Evolutionary conservation across 192 early-diverging fungal species (phyloP).

Genomic region (Coemansia sp.): DNA sequence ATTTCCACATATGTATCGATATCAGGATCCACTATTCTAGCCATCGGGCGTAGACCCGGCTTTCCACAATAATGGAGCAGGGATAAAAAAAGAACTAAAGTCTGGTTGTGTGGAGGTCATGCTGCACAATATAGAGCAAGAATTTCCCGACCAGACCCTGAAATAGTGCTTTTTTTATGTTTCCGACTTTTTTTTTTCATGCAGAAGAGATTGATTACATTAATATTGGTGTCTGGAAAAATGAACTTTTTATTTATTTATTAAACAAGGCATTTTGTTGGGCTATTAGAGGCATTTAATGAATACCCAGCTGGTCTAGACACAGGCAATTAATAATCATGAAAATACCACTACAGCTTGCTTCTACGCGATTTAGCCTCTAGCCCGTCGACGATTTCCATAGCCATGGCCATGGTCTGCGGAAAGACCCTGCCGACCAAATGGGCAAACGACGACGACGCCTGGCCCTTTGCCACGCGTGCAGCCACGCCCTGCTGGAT

Average conservation of each 20-base stretch:
- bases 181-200: too few species aligned
- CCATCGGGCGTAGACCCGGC: neutral
- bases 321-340: conserved; percentile 1
- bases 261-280: neutral
- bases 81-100: neutral
- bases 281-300: conserved; percentile 7
- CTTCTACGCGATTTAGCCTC: conserved; percentile 27
- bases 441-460: conserved; percentile 69
- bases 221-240: neutral
- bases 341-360: conserved; percentile 22
- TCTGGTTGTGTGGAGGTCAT: neutral
- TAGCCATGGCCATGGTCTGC: conserved; percentile 53
- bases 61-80: neutral
- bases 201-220: too few species aligned
- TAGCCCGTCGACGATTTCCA: conserved; percentile 60
- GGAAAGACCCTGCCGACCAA: conserved; percentile 44
- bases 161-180: too few species aligned
- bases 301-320: neutral
- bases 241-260: neutral
- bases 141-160: neutral
- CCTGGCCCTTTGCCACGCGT: conserved; percentile 82
- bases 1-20: neutral
- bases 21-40: conserved; percentile 1
- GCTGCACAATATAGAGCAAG: neutral
- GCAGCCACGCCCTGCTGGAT: conserved; percentile 91